phyloP scores from a whole-genome alignment of 306 rosid genomes.

The Vicia villosa region DNA sequence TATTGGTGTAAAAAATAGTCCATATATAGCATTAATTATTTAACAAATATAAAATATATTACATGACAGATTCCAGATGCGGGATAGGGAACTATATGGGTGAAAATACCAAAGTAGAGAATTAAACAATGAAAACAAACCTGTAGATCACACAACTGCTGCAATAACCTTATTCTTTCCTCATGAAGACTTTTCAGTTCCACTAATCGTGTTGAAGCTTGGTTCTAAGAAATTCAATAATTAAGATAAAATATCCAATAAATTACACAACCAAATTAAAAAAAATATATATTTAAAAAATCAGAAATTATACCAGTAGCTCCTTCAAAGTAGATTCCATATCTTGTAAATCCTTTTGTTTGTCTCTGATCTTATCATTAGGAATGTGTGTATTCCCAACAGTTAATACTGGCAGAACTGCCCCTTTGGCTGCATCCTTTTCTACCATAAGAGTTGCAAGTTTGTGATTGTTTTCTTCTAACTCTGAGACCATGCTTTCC shows the following conservation, averaged over 20 bases:
- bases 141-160: conserved; percentile 73
- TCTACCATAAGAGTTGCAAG: conserved; percentile 67
- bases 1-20: not conserved
- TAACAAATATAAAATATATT: not conserved
- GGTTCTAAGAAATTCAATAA: conserved; percentile 59
- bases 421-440: conserved; percentile 79
- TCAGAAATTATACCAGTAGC: conserved; percentile 56
- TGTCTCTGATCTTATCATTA: conserved; percentile 69
- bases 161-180: conserved; percentile 74
- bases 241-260: conserved; percentile 25
- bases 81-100: not conserved
- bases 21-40: not conserved
- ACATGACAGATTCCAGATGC: not conserved
- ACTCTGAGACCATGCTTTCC: conserved; percentile 58
- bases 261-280: conserved; percentile 16
- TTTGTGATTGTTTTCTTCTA: conserved; percentile 72
- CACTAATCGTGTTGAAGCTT: conserved; percentile 58
- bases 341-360: conserved; percentile 84
- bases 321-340: conserved; percentile 85
- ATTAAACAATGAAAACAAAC: conserved; percentile 47
- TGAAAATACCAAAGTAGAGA: conserved; percentile 4
- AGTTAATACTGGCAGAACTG: conserved; percentile 67
- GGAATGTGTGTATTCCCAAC: conserved; percentile 60
- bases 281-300: not conserved
- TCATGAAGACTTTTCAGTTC: conserved; percentile 77